Evolutionary conservation across 2,329 filamentous ascomycete genomes (phyloP), one percentile per base, ranked within the genome.

Genomic region (Fusarium lyarnte): DNA sequence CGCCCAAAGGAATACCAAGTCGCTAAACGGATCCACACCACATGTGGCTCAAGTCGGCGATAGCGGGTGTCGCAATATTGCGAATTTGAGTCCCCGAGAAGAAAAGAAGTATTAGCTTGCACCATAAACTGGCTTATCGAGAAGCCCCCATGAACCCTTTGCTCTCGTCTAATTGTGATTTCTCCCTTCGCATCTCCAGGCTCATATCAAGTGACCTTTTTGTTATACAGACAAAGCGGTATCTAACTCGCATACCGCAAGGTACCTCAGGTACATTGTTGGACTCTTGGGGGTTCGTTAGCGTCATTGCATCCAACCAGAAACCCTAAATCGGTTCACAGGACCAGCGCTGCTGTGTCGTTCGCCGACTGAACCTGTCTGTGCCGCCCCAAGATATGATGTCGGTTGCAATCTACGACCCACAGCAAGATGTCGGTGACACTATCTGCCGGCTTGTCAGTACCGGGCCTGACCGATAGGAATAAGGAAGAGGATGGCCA

Each of bases 261-360:
- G 60, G 31, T 57, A 52, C 49, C 19, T 27, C 14, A 25, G 16
- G 63, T 72, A 59, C 59, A 23, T 49, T 69, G 31, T 55, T 57
- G 53, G 52, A 53, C 35, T 71, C 57, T 60, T 61, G 72, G 74
- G 39, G 70, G 41, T 43, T 63, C 46, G 46, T 69, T 78, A 78
- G 76, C 73, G 77, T 76, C 65, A 47, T 54, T 36, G 60, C 58
- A 63, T 70, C 78, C 78, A 80, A 79, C 78, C 76, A 75, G 54
- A 76, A 29, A 29, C 73, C 58, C 59, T 52, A 69, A 63, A 71
- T 69, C 42, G 46, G 75, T 76, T 76, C 76, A 76, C 68, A 73
- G 67, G 75, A 71, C 69, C 74, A 72, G 52, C n/a, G 41, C 53
- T 57, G 31, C 31, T 42, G 64, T 46, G 63, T 67, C 47, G 58